Percentiles rank a stretch among this genome's conserved stretches.
phyloP scores from a whole-genome alignment of 75 land plant species.

The Pinus albicaulis region DNA sequence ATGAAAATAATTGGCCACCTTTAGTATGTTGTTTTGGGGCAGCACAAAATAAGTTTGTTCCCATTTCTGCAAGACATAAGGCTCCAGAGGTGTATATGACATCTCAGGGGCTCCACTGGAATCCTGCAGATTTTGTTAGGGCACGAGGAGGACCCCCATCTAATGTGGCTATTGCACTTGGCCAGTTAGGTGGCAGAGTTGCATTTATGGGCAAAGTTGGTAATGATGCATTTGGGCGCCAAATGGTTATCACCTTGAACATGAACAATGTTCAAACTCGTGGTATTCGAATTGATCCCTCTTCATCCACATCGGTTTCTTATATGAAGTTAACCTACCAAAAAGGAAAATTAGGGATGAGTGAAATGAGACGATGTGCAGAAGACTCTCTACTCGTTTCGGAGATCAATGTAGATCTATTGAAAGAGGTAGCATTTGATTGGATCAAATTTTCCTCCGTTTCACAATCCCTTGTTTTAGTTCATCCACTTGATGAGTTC shows the following conservation, averaged over 20 bases:
- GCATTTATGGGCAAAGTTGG: conserved; percentile 93
- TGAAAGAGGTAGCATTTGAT: conserved; percentile 70
- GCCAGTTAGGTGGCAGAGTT: conserved; percentile 70
- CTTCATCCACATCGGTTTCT: conserved; percentile 55
- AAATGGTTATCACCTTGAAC: conserved; percentile 63
- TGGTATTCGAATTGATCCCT: conserved; percentile 55
- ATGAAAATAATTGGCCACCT: conserved; percentile 77
- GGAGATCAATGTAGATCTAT: conserved; percentile 75
- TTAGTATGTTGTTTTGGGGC: conserved; percentile 98
- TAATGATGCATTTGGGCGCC: conserved; percentile 68
- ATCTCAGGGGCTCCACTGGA: conserved; percentile 63
- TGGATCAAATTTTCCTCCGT: not conserved
- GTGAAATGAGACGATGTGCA: conserved; percentile 58
- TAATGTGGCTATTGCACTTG: conserved; percentile 82
- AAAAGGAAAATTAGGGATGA: conserved; percentile 47
- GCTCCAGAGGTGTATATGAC: conserved; percentile 72
- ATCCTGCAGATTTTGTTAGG: conserved; percentile 73
- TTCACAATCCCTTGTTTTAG: not conserved
- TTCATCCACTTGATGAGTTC: not conserved
- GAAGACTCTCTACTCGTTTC: conserved; percentile 61
- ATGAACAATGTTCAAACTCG: conserved; percentile 72
- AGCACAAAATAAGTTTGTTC: conserved; percentile 77
- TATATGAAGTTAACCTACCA: conserved; percentile 48
- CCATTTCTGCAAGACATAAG: conserved; percentile 68
- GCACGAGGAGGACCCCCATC: conserved; percentile 76